Base-by-base conservation (phyloP, 768 basidiomycete species). In the Russula dissimulans region DNA sequence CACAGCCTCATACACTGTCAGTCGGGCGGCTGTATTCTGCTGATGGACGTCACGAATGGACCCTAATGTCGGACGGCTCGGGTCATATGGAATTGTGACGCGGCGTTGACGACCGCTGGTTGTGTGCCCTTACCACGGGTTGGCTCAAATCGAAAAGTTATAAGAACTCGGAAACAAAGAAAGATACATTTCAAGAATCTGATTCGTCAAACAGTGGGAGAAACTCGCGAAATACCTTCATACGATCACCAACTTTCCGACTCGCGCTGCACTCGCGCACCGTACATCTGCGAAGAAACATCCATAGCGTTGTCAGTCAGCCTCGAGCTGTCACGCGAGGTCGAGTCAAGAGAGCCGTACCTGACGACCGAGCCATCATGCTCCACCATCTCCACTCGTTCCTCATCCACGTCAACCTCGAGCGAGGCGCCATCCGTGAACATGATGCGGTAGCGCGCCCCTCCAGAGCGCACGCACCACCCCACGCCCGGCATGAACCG, bases 321-420 rank as follows among this genome's bases (percentile, higher is more conserved):
- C 36, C 34, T 34, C 9, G 8, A 4, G 22, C 17, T 17, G 22
- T 26, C 22, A 26, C 22, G 22, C 22, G 22, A 26, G 22, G 22
- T 26, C 22, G 22, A 26, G 22, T 26, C 7, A 36, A 32, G n/a
- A 44, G 42, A 12, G 34, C 10, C 41, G n/a, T 8, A 67, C 72
- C 71, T 68, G 11, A 67, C 66, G 41, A 57, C 64, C 34, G 67
- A 63, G 1, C 75, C 76, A 3, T 66, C 56, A 49, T 57, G 66
- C 39, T 65, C 67, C 38, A 65, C 70, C 47, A 73, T 68, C 58
- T 76, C 73, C 3, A 72, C 72, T 70, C 72, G 72, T 45, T 77
- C 76, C 60, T 78, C 75, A 51, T 78, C 77, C 4, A 75, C 73
- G 54, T 78, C 76, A 51, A 78, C 69, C 45, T 77, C 75, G 52